phyloP scores from a whole-genome alignment of 2,329 filamentous ascomycete genomes.

The Scedosporium boydii region DNA sequence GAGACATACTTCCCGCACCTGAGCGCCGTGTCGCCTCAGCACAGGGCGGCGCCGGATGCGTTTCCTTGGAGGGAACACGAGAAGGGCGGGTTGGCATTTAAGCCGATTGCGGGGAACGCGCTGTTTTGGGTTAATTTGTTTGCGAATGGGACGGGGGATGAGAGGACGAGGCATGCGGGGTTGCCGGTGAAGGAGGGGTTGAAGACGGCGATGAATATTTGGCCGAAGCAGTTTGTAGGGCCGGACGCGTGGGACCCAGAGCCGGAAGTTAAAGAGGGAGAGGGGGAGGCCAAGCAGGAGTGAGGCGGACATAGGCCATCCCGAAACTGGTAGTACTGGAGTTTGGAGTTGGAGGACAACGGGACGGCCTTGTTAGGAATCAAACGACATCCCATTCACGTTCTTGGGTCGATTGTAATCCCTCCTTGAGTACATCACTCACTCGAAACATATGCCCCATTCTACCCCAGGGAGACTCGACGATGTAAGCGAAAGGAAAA shows the following conservation, averaged over 20 bases:
- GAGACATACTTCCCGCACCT: conserved; percentile 31
- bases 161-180: conserved; percentile 30
- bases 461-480: too few species aligned
- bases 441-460: too few species aligned
- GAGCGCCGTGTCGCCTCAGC: conserved; percentile 18
- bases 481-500: too few species aligned
- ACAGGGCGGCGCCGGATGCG: conserved; percentile 10
- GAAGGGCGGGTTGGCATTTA: conserved; percentile 29
- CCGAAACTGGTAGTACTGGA: neutral
- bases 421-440: too few species aligned
- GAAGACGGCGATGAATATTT: conserved; percentile 39
- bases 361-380: too few species aligned
- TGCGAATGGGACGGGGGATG: conserved; percentile 29
- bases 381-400: too few species aligned
- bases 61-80: conserved; percentile 5
- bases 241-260: neutral
- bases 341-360: too few species aligned
- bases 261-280: neutral
- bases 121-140: conserved; percentile 36
- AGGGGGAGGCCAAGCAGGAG: neutral
- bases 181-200: conserved; percentile 27
- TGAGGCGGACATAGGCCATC: neutral
- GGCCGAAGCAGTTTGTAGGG: conserved; percentile 15
- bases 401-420: too few species aligned
- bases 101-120: conserved; percentile 30